Evolutionary conservation across 2,329 filamentous ascomycete species (phyloP).

Genomic region (Magnaporthiopsis rhizophila): DNA sequence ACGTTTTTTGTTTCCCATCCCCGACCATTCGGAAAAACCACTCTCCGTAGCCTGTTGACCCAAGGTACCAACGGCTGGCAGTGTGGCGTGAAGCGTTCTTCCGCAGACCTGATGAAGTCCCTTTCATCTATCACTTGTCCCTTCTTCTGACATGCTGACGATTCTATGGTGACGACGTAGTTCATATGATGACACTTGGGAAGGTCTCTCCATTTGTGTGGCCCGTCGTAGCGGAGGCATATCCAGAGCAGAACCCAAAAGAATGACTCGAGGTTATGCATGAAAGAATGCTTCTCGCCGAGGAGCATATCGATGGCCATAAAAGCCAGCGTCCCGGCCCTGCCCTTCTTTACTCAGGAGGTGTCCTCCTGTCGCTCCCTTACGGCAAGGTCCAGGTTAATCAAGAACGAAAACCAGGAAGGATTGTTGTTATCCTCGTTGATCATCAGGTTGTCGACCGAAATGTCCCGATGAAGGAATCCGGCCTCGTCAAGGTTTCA

Average conservation of each 20-base stretch:
- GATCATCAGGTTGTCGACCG: constrained; percentile 35
- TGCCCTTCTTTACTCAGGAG: constrained; percentile 30
- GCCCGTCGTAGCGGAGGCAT: constrained; percentile 30
- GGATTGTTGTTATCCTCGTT: constrained; percentile 30
- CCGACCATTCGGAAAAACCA: constrained; percentile 12
- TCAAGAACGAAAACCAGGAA: constrained; percentile 23
- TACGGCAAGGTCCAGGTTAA: constrained; percentile 33
- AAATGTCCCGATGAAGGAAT: constrained; percentile 35
- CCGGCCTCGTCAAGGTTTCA: constrained; percentile 26
- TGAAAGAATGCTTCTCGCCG: constrained; percentile 34
- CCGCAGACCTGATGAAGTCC: constrained; percentile 21
- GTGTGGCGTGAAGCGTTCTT: constrained; percentile 25
- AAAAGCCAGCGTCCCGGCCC: constrained; percentile 35
- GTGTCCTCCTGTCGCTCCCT: constrained; percentile 21
- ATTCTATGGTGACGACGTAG: constrained; percentile 20
- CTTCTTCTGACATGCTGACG: constrained; percentile 17
- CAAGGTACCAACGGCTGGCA: constrained; percentile 28
- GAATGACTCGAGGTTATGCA: constrained; percentile 40
- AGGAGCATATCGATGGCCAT: constrained; percentile 36
- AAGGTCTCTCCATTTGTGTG: constrained; percentile 14
- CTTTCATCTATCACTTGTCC: constrained; percentile 14
- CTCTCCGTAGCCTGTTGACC: constrained; percentile 28
- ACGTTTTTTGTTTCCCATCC: constrained; percentile 13
- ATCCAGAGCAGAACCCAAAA: constrained; percentile 41
- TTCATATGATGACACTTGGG: constrained; percentile 28